Base-by-base conservation (phyloP, 139 green algal species). In the Picocystis salinarum region DNA sequence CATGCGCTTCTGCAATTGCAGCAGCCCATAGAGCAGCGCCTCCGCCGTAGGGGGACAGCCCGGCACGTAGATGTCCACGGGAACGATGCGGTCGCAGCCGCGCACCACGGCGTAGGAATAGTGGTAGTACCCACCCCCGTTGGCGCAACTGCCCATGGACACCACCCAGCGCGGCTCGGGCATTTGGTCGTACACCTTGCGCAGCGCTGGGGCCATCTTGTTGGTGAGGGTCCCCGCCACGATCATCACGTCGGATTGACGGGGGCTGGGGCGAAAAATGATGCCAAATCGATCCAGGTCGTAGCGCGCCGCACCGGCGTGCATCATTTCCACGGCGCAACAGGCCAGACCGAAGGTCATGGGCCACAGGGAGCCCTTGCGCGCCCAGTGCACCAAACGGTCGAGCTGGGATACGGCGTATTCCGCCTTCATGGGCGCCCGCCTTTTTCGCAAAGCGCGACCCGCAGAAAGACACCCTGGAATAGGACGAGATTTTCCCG, bases 241-340 rank as follows among this genome's bases (percentile, higher is more conserved):
- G 46, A 95, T 95, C 84, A 95, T 95, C 51, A 80, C 75, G 42
- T 95, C 84, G 2, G 60, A 80, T 71, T 95, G 84, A 26, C 84
- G 66, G 1, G 84, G 84, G 15, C 62, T 80, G 9, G 84, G 84
- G 2, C 84, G 63, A 64, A 95, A 95, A 48, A 95, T 95, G 52
- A 95, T 96, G 44, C 84, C 84, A 44, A 93, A 95, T 15, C 77
- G 50, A 44, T 90, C 75, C 36, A 90, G 55, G 47, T 90, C 75
- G 46, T 88, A 91, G 15, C 79, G 55, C 6, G 69, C 64, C 15
- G 73, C 66, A 19, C 66, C 74, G 31, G 57, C 48, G 53, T 86
- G 76, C 83, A 94, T 95, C 83, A 94, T 94, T 62, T 95, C 84
- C 46, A 95, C 85, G 1, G 84, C 84, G 55, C 84, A 95, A 66